phyloP scores from a whole-genome alignment of 768 basidiomycete genomes.

The Lepiota venenata region DNA sequence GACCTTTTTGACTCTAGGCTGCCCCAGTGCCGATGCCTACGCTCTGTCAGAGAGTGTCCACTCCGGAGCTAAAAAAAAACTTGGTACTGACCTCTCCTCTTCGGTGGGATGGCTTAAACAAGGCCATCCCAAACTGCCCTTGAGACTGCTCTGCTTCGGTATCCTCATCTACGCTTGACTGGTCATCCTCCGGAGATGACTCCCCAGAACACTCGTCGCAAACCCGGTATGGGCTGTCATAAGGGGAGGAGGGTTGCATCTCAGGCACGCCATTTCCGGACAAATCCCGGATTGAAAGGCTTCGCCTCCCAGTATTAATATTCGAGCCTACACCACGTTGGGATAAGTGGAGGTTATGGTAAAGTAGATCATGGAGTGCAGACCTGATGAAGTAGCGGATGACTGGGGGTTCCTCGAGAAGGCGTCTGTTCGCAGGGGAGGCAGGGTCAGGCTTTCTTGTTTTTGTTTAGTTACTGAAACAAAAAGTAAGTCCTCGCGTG shows the following conservation, averaged over 20 bases:
- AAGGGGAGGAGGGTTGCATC: neutral
- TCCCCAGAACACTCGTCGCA: constrained; percentile 1
- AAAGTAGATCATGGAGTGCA: no score
- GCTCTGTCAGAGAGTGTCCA: neutral
- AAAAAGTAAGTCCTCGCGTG: no score
- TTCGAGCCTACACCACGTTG: neutral
- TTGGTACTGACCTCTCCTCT: neutral
- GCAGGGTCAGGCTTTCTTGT: constrained; percentile 3
- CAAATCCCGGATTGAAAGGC: neutral
- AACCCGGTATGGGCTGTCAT: neutral
- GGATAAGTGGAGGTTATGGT: no score
- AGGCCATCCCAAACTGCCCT: neutral
- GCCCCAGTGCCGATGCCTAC: constrained; percentile 6
- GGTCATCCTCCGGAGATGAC: neutral
- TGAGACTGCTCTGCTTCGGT: neutral
- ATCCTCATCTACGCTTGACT: neutral
- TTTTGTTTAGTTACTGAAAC: neutral
- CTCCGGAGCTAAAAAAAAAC: neutral
- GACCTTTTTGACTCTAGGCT: constrained; percentile 27
- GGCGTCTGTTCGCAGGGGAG: constrained; percentile 10
- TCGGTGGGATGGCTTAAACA: neutral
- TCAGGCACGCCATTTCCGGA: neutral
- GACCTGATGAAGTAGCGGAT: no score
- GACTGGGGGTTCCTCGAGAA: neutral
- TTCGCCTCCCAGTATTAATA: neutral